These are phyloP conservation scores for Fraxinus paxiana DNA, from an alignment of 305 asterid genomes.

Conservation along the genomic window DNA sequence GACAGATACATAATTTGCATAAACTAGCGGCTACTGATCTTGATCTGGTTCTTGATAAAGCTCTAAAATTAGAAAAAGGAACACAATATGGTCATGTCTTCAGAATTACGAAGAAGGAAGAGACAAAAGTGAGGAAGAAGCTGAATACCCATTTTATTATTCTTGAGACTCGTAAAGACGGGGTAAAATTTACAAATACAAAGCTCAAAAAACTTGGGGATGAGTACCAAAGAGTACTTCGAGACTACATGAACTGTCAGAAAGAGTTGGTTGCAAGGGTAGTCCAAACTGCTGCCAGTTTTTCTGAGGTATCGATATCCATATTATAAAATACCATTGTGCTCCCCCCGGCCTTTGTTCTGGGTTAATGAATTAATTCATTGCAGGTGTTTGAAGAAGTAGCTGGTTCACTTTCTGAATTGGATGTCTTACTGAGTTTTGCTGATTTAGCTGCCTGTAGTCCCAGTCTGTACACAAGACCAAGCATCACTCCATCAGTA, in stretches of 20 bases:
- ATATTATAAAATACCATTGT: constrained; percentile 11
- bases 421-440: constrained; percentile 92
- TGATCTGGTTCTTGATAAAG: constrained; percentile 73
- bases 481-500: constrained; percentile 72
- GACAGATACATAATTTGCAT: constrained; percentile 72
- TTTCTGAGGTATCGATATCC: constrained; percentile 67
- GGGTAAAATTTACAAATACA: constrained; percentile 86
- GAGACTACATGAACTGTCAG: constrained; percentile 84
- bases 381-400: constrained; percentile 76
- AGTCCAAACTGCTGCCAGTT: constrained; percentile 76
- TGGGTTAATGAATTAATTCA: constrained; percentile 17
- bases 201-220: constrained; percentile 84
- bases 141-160: constrained; percentile 78
- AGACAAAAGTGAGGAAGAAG: constrained; percentile 92
- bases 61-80: constrained; percentile 84
- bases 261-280: constrained; percentile 86
- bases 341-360: constrained; percentile 14
- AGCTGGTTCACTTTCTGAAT: constrained; percentile 73
- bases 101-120: constrained; percentile 97
- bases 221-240: constrained; percentile 76
- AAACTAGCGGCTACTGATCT: constrained; percentile 70
- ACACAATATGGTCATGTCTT: constrained; percentile 90
- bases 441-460: constrained; percentile 93
- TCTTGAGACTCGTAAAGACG: constrained; percentile 98
- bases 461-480: constrained; percentile 84